A percentile compares a stretch with the other conserved stretches of the same genome.
Conservation (phyloP, 164 flowering plant genomes). For the Stephania yunnanensis region DNA sequence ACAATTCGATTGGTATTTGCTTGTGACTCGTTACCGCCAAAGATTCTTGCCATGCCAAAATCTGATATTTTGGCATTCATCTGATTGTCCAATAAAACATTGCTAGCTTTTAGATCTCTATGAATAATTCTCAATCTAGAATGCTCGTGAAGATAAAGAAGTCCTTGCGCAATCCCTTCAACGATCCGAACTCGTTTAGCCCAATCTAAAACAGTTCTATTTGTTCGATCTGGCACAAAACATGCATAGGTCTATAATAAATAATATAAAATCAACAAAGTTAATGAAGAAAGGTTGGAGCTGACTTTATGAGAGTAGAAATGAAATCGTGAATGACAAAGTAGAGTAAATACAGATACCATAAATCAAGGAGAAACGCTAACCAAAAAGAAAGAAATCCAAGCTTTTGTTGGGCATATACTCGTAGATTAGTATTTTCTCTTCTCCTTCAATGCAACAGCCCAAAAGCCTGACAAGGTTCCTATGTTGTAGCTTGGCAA, state of each 20-base stretch:
- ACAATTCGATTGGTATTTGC: slow-evolving; percentile 11
- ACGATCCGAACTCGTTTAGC: neutral
- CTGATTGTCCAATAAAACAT: slow-evolving; percentile 6
- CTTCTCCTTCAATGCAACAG: slow-evolving; percentile 10
- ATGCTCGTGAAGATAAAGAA: slow-evolving; percentile 11
- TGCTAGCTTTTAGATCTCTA: slow-evolving; percentile 13
- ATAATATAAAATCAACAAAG: neutral
- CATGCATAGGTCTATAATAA: neutral
- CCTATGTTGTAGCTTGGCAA: slow-evolving; percentile 12
- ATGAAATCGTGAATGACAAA: neutral
- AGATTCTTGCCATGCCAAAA: slow-evolving; percentile 5
- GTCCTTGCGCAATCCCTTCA: slow-evolving; percentile 4
- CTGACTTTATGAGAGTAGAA: neutral
- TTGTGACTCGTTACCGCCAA: slow-evolving; percentile 7
- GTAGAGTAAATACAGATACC: neutral
- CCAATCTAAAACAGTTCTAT: neutral
- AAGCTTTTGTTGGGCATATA: slow-evolving; percentile 7
- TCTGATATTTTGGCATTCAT: slow-evolving; percentile 6
- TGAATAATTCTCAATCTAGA: slow-evolving; percentile 13
- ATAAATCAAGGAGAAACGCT: neutral
- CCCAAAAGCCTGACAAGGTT: slow-evolving; percentile 9
- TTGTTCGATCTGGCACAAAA: neutral
- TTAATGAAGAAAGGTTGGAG: neutral
- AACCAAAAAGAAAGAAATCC: slow-evolving; percentile 3
- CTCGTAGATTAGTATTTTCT: slow-evolving; percentile 1